Evolutionary conservation across 2,329 filamentous ascomycete species (phyloP), one percentile per base, ranked within the genome.

Genomic region (Phoma sp.): DNA sequence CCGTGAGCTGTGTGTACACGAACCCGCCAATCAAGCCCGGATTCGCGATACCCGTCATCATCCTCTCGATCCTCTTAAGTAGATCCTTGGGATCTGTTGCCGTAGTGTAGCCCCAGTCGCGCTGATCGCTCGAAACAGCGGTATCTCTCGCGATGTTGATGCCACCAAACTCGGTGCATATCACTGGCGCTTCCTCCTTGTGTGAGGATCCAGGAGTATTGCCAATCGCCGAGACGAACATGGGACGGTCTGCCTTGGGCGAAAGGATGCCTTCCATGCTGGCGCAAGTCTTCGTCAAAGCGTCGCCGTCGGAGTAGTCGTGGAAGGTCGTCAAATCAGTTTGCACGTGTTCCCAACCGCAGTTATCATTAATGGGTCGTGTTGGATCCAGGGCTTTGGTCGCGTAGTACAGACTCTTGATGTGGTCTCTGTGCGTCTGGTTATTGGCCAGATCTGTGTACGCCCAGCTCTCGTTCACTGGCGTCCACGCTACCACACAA

Each of bases 341-440:
- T 10, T 78, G 63, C 6, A 89, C 85, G 59, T 89, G 86, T 65
- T 89, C 86, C 87, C 87, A 89, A 31, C 87, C 87, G 61, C 87
- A 89, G 71, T 90, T 89, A 70, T 89, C 87, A 65, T 89, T 90
- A 65, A 90, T 80, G 15, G 85, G 85, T 6, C 87, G 76, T 0
- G 83, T 88, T 1, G 84, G 79, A 60, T 90, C 87, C 2, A 89
- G 78, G 0, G 80, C 80, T 80, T 88, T 89, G 9, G 87, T 89
- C 53, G 83, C 69, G 63, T 85, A 85, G 68, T 89, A 89, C 2
- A 89, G 77, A 15, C 82, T 79, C 19, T 85, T 82, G 43, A 89
- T 81, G 63, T 89, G 87, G 64, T 88, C 83, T 13, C 86, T 80
- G 71, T 90, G 86, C 51, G 83, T 78, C 6, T 80, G 74, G 50